Conservation (phyloP, 305 asterid species). For the Solanum hybrid region DNA sequence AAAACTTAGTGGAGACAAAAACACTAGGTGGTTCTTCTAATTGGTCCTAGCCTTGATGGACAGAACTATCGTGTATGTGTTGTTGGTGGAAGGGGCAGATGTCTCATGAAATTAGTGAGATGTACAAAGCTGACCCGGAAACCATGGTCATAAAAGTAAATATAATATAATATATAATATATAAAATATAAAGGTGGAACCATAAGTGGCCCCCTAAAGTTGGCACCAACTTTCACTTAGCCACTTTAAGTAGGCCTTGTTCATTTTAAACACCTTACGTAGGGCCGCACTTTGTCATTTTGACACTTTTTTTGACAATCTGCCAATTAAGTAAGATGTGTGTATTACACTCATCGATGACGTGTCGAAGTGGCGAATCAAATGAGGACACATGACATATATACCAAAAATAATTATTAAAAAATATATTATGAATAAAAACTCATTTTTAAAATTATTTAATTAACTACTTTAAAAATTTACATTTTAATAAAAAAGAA, state of each 20-base stretch:
- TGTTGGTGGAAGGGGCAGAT: background rate
- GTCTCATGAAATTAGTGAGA: background rate
- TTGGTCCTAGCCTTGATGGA: background rate
- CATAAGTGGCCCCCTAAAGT: background rate
- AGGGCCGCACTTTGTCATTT: background rate
- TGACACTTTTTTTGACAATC: background rate
- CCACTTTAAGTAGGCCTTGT: background rate
- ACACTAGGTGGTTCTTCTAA: background rate
- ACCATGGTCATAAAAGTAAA: background rate
- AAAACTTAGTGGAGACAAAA: background rate
- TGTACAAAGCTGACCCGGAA: background rate
- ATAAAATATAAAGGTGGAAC: background rate
- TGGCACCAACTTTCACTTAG: background rate
- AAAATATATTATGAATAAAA: background rate
- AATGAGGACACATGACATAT: background rate
- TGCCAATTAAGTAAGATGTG: background rate
- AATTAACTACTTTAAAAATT: background rate
- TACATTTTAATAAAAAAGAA: background rate
- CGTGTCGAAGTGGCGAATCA: background rate
- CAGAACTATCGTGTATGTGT: no score
- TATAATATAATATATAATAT: no score
- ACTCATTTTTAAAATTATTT: background rate
- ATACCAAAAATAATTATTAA: background rate
- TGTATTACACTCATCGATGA: background rate
- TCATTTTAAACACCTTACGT: background rate